phyloP scores from a whole-genome alignment of 805 yeast genomes.

The Ogataea haglerorum region DNA sequence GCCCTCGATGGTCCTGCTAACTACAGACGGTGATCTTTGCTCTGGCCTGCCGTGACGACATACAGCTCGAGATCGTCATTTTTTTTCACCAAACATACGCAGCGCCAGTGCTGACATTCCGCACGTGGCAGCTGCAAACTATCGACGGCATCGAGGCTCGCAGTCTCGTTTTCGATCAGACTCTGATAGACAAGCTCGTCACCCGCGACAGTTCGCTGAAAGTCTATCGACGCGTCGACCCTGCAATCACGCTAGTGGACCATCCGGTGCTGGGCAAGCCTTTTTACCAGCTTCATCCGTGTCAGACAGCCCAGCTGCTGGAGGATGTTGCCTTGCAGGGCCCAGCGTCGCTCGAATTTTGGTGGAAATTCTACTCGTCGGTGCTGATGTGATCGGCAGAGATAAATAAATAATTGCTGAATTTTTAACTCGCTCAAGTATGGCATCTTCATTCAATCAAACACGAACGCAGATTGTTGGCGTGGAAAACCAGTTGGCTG shows the following conservation, averaged over 20 bases:
- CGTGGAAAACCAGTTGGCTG: slow-evolving; percentile 66
- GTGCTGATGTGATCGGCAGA: slow-evolving; percentile 5
- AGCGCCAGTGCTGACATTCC: slow-evolving; percentile 19
- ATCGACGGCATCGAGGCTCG: slow-evolving; percentile 7
- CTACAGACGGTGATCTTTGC: slow-evolving; percentile 1
- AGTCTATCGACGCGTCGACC: slow-evolving; percentile 10
- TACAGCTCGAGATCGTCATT: slow-evolving; percentile 9
- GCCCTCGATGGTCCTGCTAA: neutral
- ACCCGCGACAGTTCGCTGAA: neutral
- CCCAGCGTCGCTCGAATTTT: slow-evolving; percentile 22
- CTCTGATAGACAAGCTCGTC: slow-evolving; percentile 1
- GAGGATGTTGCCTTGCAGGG: slow-evolving; percentile 1
- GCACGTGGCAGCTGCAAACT: slow-evolving; percentile 4
- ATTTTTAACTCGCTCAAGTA: slow-evolving; percentile 7
- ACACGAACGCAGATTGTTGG: slow-evolving; percentile 65
- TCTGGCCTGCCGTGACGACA: neutral
- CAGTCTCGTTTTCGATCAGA: slow-evolving; percentile 14
- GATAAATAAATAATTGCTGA: neutral
- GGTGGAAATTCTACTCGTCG: slow-evolving; percentile 29
- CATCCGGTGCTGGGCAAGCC: slow-evolving; percentile 12
- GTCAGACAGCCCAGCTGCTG: slow-evolving; percentile 34
- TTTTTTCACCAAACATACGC: slow-evolving; percentile 11
- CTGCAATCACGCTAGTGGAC: slow-evolving; percentile 10
- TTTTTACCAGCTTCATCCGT: slow-evolving; percentile 38
- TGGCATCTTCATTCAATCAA: slow-evolving; percentile 54